These are phyloP conservation scores for Termitomyces sp. DNA, from an alignment of 768 basidiomycete genomes.

Conservation along the genomic window DNA sequence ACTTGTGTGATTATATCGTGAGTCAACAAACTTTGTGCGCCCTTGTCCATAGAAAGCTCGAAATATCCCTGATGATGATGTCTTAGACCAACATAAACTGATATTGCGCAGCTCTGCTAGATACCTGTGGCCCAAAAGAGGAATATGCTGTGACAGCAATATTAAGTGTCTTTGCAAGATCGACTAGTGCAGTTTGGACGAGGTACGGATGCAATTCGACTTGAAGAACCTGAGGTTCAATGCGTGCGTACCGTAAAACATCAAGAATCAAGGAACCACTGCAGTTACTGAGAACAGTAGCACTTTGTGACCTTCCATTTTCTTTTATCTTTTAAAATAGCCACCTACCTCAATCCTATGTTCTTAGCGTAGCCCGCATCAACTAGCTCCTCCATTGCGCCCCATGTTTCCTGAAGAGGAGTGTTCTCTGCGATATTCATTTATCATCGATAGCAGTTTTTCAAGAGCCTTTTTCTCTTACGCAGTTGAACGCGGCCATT, in stretches of 20 bases:
- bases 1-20: conserved; percentile 39
- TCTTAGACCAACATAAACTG: neutral
- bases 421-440: conserved; percentile 41
- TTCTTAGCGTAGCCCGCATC: conserved; percentile 68
- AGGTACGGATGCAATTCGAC: conserved; percentile 71
- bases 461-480: conserved; percentile 21
- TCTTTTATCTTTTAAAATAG: neutral
- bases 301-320: neutral
- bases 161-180: conserved; percentile 48
- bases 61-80: conserved; percentile 35
- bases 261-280: conserved; percentile 69
- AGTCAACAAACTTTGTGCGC: conserved; percentile 44
- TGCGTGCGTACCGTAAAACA: conserved; percentile 71
- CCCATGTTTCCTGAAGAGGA: conserved; percentile 80
- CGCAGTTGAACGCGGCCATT: conserved; percentile 64
- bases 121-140: conserved; percentile 34
- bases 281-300: conserved; percentile 51
- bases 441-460: neutral
- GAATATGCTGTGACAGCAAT: conserved; percentile 67
- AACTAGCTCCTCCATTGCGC: conserved; percentile 73
- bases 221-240: conserved; percentile 67
- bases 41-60: conserved; percentile 61
- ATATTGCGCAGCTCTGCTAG: neutral
- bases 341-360: conserved; percentile 64
- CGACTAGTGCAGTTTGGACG: conserved; percentile 51